phyloP scores from a whole-genome alignment of 148 eudicot genomes.

The Silene latifolia region DNA sequence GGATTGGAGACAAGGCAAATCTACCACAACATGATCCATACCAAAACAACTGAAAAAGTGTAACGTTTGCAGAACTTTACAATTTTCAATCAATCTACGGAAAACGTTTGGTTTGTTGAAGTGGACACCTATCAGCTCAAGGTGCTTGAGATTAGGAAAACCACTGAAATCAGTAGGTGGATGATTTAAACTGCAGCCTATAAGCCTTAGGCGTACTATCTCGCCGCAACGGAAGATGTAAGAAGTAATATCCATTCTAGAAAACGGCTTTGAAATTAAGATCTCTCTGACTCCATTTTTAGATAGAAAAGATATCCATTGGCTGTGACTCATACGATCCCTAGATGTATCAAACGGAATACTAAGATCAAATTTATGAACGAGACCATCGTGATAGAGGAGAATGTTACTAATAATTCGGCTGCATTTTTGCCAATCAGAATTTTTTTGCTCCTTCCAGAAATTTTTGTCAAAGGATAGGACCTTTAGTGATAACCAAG shows the following conservation, averaged over 20 bases:
- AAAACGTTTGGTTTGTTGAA: too few species aligned
- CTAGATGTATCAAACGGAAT: too few species aligned
- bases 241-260: not conserved
- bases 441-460: too few species aligned
- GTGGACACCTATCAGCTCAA: not conserved
- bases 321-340: not conserved
- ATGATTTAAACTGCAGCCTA: not conserved
- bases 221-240: not conserved
- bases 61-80: not conserved
- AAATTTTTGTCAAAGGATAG: not conserved
- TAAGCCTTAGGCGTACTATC: not conserved
- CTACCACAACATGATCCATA: not conserved
- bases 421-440: not conserved
- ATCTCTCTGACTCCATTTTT: not conserved
- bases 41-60: not conserved
- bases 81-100: too few species aligned
- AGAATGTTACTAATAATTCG: constrained; percentile 2
- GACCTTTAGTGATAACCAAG: not conserved
- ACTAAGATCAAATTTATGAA: too few species aligned
- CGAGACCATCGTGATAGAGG: not conserved
- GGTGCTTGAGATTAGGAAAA: constrained; percentile 2
- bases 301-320: not conserved
- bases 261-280: too few species aligned
- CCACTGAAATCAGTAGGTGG: constrained; percentile 11
- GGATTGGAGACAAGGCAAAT: not conserved